Evolutionary conservation across 2,329 filamentous ascomycete genomes (phyloP), one percentile per base, ranked within the genome.

Genomic region (Penicillium thymicola): DNA sequence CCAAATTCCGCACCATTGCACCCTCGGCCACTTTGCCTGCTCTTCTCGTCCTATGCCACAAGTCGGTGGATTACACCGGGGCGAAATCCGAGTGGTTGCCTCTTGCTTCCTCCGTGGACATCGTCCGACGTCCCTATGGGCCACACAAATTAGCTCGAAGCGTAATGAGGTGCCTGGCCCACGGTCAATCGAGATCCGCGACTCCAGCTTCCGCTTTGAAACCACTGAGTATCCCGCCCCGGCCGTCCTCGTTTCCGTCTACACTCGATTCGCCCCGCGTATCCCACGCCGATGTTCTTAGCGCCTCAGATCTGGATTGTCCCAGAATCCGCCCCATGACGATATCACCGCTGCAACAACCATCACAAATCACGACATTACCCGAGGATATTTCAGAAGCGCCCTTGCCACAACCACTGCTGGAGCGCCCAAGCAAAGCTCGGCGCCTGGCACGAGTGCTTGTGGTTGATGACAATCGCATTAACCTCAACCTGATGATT

Each of bases 401-500:
- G 5, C 55, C 63, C 2, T 32, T 61, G 18, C 61, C 63, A 8
- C 37, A 40, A 4, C 63, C 64, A 14, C 34, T 64, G 10, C 40
- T 41, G 4, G 55, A 68, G 34, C 47, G 50, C 40, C 4, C 49
- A 48, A 56, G 47, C 14, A 16, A 38, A 7, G 41, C 60, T 14
- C 36, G 43, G 6, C 61, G 62, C 18, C 57, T 53, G 5, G 57
- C 72, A 2, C 67, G 68, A 11, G 65, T 79, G 2, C 68, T 79
- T 0, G 72, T 79, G 0, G 77, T 79, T 4, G 77, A 79, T 43
- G 77, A 79, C 58, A 79, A 79, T 57, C 63, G 66, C 2, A 79
- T 79, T 56, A 79, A 79, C 40, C 69, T 78, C 10, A 76, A 73
- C 18, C 64, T 79, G 13, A 72, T 79, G 62, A 67, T 76, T 59